Evolutionary conservation across 176 grass and related monocot genomes (phyloP).

Genomic region (Canna indica): DNA sequence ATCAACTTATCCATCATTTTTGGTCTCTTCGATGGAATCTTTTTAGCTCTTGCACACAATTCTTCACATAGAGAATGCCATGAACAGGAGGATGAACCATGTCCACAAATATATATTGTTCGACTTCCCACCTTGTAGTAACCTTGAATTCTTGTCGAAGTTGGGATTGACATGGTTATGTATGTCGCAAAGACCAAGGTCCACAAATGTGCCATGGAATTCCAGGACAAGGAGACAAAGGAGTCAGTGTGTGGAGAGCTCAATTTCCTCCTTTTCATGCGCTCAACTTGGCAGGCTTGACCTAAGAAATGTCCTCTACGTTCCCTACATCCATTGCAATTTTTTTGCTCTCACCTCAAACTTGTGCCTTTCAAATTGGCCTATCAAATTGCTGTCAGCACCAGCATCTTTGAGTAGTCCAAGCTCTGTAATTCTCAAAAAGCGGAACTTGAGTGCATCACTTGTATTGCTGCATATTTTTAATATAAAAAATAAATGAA

Average conservation of each 20-base stretch:
- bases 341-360: conserved; percentile 7
- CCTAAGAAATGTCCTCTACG: conserved; percentile 11
- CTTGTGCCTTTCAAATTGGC: conserved; percentile 2
- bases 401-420: no score
- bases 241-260: conserved; percentile 55
- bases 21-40: conserved; percentile 3
- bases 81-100: conserved; percentile 4
- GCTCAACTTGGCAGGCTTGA: conserved; percentile 28
- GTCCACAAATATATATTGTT: background rate
- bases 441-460: no score
- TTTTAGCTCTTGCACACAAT: background rate
- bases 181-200: background rate
- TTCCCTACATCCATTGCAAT: background rate
- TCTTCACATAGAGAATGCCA: background rate
- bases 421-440: no score
- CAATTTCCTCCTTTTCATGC: conserved; percentile 25
- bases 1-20: background rate
- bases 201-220: conserved; percentile 48
- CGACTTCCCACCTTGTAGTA: background rate
- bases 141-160: conserved; percentile 8
- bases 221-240: conserved; percentile 67
- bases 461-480: no score
- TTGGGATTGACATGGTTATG: background rate
- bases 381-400: no score
- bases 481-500: no score